Evolutionary conservation across 1,284 basidiomycete species (phyloP).

Genomic region (Vanrija humicola): DNA sequence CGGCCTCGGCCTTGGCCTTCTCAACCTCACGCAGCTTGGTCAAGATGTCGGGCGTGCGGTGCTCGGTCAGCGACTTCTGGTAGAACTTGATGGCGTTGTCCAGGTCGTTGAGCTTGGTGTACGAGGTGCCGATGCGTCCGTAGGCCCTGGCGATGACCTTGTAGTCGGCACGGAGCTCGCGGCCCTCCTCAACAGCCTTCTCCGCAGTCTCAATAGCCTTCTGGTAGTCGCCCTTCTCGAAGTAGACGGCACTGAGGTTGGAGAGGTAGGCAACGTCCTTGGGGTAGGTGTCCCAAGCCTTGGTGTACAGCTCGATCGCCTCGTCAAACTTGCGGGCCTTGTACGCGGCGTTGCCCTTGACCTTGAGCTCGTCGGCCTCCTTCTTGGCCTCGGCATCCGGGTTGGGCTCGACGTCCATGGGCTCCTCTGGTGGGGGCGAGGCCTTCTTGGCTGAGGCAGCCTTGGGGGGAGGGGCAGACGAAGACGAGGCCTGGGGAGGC

Average conservation of each 20-base stretch:
- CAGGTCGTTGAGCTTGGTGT: constrained; percentile 76
- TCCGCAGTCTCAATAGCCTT: constrained; percentile 87
- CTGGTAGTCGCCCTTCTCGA: constrained; percentile 87
- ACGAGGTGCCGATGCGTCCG: constrained; percentile 83
- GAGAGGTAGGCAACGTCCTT: constrained; percentile 93
- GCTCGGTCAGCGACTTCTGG: constrained; percentile 90
- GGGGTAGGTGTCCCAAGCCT: constrained; percentile 89
- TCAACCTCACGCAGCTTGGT: constrained; percentile 84
- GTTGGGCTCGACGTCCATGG: constrained; percentile 67
- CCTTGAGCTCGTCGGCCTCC: constrained; percentile 72
- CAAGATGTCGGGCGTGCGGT: constrained; percentile 90
- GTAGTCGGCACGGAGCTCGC: constrained; percentile 58
- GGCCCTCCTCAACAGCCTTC: constrained; percentile 91
- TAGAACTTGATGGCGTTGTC: constrained; percentile 79
- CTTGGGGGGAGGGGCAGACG: constrained; percentile 33
- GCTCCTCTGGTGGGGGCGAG: constrained; percentile 52
- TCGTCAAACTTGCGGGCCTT: constrained; percentile 75
- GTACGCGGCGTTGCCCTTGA: constrained; percentile 75
- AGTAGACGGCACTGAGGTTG: constrained; percentile 84
- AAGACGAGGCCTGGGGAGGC: constrained; percentile 5
- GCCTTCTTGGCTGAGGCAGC: constrained; percentile 42
- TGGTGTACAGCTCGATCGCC: constrained; percentile 68
- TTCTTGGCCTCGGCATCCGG: constrained; percentile 64
- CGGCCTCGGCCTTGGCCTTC: constrained; percentile 70
- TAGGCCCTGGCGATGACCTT: constrained; percentile 66